Conservation (phyloP, 108 stramenopile species). For the Nitzschia sp. region DNA sequence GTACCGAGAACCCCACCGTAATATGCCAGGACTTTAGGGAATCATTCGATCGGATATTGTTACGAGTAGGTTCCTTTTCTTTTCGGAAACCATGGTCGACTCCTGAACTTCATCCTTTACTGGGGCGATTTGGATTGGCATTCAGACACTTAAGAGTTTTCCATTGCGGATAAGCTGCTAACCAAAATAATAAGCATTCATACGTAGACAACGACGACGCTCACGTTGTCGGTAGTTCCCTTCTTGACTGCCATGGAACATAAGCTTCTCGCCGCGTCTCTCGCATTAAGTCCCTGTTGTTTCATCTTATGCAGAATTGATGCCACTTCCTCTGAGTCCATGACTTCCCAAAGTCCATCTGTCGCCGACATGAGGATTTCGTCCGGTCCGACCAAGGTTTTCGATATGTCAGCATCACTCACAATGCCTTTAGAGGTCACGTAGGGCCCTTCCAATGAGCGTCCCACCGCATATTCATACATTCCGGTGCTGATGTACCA, state of each 20-base stretch:
- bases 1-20: no score
- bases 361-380: slow-evolving; percentile 57
- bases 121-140: no score
- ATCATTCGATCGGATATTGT: no score
- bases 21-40: no score
- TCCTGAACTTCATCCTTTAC: no score
- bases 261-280: slow-evolving; percentile 63
- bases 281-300: slow-evolving; percentile 42
- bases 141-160: no score
- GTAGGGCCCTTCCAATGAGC: slow-evolving; percentile 71
- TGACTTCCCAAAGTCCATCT: slow-evolving; percentile 87
- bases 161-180: no score
- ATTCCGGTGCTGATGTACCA: slow-evolving; percentile 68
- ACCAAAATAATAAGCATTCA: no score
- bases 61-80: no score
- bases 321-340: slow-evolving; percentile 76
- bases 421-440: slow-evolving; percentile 83
- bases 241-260: slow-evolving; percentile 73
- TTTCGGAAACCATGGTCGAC: no score
- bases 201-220: slow-evolving; percentile 68
- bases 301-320: slow-evolving; percentile 56
- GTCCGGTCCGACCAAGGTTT: slow-evolving; percentile 38
- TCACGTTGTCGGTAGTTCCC: slow-evolving; percentile 80
- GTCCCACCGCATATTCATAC: slow-evolving; percentile 70
- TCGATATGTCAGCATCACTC: slow-evolving; percentile 62